Conservation (phyloP, 2,329 filamentous ascomycete genomes). For the Reticulascus tulasneorum region DNA sequence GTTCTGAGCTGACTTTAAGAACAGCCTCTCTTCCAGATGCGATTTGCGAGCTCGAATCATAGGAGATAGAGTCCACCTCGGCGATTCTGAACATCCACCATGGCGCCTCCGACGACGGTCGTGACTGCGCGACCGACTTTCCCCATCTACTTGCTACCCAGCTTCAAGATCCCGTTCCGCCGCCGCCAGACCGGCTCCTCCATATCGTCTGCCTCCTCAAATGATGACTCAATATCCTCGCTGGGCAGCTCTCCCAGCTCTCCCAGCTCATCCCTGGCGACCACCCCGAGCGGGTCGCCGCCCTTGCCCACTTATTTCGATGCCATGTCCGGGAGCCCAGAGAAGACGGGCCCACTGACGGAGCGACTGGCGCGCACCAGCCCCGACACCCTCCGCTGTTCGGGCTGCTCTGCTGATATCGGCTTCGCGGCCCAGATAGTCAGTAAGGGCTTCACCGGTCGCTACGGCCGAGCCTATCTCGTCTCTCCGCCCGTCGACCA, state of each 20-base stretch:
- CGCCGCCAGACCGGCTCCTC: conserved; percentile 34
- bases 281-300: conserved; percentile 18
- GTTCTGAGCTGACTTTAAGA: no score
- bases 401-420: conserved; percentile 55
- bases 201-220: conserved; percentile 15
- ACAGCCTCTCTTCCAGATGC: no score
- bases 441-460: conserved; percentile 63
- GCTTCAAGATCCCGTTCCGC: conserved; percentile 43
- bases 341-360: conserved; percentile 11
- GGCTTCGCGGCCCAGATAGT: conserved; percentile 59
- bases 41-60: no score
- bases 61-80: no score
- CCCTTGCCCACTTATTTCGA: conserved; percentile 19
- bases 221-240: conserved; percentile 24
- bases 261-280: conserved; percentile 25
- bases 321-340: neutral
- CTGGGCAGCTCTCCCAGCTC: conserved; percentile 31
- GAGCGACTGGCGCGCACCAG: conserved; percentile 36
- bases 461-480: conserved; percentile 61
- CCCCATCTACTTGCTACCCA: conserved; percentile 49
- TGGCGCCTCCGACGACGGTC: conserved; percentile 24
- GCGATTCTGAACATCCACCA: neutral
- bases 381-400: conserved; percentile 56
- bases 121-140: conserved; percentile 42
- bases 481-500: conserved; percentile 41